Conservation (phyloP, 306 rosid genomes). For the Astragalus glycyphyllos region DNA sequence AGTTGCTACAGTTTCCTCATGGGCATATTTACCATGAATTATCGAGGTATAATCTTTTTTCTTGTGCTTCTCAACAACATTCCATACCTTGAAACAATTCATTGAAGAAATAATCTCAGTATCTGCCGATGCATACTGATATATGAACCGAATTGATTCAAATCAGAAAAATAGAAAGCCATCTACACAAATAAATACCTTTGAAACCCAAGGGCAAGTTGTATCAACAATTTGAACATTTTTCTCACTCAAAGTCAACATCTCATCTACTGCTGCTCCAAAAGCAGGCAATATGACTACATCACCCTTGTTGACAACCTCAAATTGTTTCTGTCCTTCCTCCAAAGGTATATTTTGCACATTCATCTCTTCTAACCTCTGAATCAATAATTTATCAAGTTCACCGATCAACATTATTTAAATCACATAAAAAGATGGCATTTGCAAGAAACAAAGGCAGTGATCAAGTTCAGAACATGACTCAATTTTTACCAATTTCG, state of each 20-base stretch:
- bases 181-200: slow-evolving; percentile 56
- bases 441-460: slow-evolving; percentile 1
- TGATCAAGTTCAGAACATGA: slow-evolving; percentile 24
- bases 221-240: slow-evolving; percentile 94
- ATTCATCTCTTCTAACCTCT: slow-evolving; percentile 89
- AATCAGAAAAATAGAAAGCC: background rate
- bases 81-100: slow-evolving; percentile 80
- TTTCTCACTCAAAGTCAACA: slow-evolving; percentile 80
- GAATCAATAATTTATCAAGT: slow-evolving; percentile 37
- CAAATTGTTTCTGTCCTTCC: slow-evolving; percentile 78
- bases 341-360: slow-evolving; percentile 74
- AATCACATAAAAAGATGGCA: background rate
- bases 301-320: slow-evolving; percentile 76
- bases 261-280: slow-evolving; percentile 97
- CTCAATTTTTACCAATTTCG: slow-evolving; percentile 16
- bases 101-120: slow-evolving; percentile 42
- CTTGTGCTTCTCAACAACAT: slow-evolving; percentile 88
- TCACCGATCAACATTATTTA: background rate
- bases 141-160: slow-evolving; percentile 25
- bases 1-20: slow-evolving; percentile 95
- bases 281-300: slow-evolving; percentile 98
- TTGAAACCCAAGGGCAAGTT: slow-evolving; percentile 98
- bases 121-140: slow-evolving; percentile 26
- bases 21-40: slow-evolving; percentile 90
- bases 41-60: slow-evolving; percentile 90